A percentile compares a stretch with the other conserved stretches of the same genome.
Conservation (phyloP, 2,329 filamentous ascomycete species). For the Gyromitra esculenta region DNA sequence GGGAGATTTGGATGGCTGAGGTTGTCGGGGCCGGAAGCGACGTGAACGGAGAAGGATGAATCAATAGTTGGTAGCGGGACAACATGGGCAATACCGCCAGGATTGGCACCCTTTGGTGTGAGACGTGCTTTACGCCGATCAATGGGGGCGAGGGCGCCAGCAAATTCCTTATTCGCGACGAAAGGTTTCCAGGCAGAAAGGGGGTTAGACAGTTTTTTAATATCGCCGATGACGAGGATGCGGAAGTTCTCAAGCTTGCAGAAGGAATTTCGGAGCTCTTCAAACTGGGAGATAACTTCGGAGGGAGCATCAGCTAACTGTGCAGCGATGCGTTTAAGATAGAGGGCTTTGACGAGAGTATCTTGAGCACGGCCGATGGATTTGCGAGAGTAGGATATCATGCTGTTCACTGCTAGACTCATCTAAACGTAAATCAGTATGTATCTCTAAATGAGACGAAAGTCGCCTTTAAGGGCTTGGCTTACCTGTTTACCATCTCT, state of each 20-base stretch:
- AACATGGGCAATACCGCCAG: slow-evolving; percentile 79
- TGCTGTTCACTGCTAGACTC: slow-evolving; percentile 69
- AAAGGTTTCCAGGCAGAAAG: slow-evolving; percentile 81
- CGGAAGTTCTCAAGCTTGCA: slow-evolving; percentile 88
- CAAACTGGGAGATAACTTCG: slow-evolving; percentile 78
- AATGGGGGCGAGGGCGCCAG: slow-evolving; percentile 53
- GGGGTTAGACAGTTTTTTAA: slow-evolving; percentile 77
- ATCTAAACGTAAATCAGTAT: slow-evolving; percentile 61
- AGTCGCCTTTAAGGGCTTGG: not conserved
- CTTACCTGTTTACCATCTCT: slow-evolving; percentile 74
- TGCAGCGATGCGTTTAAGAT: slow-evolving; percentile 84
- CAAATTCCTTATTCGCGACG: slow-evolving; percentile 60
- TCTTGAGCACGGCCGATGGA: slow-evolving; percentile 80
- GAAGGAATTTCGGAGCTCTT: slow-evolving; percentile 77
- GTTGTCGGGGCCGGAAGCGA: slow-evolving; percentile 76
- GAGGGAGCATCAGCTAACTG: slow-evolving; percentile 80
- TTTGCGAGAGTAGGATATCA: slow-evolving; percentile 81
- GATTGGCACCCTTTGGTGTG: slow-evolving; percentile 76
- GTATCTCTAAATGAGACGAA: not conserved
- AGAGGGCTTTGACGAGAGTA: slow-evolving; percentile 85
- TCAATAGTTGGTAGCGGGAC: slow-evolving; percentile 93
- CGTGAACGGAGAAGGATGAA: slow-evolving; percentile 85
- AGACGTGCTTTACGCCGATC: slow-evolving; percentile 69
- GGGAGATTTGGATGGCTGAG: slow-evolving; percentile 81
- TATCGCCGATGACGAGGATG: slow-evolving; percentile 81